Evolutionary conservation across 306 rosid genomes (phyloP), one percentile per base, ranked within the genome.

Genomic region (Urtica urens): DNA sequence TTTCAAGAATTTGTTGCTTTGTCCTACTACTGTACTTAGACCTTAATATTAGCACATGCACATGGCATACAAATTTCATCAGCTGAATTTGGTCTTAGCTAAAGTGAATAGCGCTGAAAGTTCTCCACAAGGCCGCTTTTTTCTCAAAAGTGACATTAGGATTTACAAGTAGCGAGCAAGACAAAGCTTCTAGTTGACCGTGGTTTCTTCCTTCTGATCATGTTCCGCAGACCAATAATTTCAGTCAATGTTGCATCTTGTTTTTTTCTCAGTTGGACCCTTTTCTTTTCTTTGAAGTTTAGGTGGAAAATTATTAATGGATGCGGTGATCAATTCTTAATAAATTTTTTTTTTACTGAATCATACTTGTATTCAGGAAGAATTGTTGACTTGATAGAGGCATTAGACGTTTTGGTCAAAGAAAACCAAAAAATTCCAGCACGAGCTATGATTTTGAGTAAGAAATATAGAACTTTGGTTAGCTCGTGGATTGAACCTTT

Each of bases 401-500:
- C 93, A 59, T 72, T 88, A 68, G 95, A 84, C 64, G 82, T 65
- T 43, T 70, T 88, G 93, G 77, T 75, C 14, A 79, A 66, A 66
- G 95, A 88, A 64, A 77, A 74, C 63, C 95, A 76, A 59, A 49
- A 47, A 39, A 74, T 88, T 57, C 97, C 97, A 24, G 72, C 90
- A 26, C 78, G 97, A 23, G 97, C 95, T 70, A 81, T 88, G 97
- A 77, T 83, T 52, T 74, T 79, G 78, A 88, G 90, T 79, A 84
- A 82, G 77, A 88, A 84, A 72, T 88, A 88, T 71, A 72, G 97
- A 28, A 78, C 95, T 47, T 65, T 88, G 33, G 95, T 84, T 60
- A 88, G 97, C 74, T 88, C 95, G 45, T 88, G 97, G 97, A 78
- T 88, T 78, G 97, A 88, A 72, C 97, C 97, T 59, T 73, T 88